A percentile compares a stretch with the other conserved stretches of the same genome.
These are phyloP conservation scores for Acephala macrosclerotiorum DNA, from an alignment of 2,329 filamentous ascomycete genomes.

Conservation along the genomic window DNA sequence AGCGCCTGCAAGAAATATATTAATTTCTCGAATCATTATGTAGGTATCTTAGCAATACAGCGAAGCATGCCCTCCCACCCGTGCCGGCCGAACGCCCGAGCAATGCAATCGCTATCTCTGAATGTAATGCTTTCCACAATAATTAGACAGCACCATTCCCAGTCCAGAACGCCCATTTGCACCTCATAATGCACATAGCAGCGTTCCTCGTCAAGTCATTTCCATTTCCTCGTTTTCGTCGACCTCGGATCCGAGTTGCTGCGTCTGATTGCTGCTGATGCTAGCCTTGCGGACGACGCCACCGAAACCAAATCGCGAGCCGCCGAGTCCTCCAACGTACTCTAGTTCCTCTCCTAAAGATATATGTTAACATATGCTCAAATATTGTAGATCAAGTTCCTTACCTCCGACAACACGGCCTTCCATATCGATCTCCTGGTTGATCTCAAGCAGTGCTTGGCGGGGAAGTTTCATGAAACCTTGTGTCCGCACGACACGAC, in stretches of 20 bases:
- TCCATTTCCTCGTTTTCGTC: conserved; percentile 72
- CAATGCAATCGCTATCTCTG: conserved; percentile 11
- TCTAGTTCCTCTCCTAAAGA: conserved; percentile 44
- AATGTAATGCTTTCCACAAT: background rate
- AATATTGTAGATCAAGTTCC: conserved; percentile 38
- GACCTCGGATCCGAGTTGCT: conserved; percentile 59
- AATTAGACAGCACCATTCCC: background rate
- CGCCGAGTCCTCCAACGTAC: conserved; percentile 57
- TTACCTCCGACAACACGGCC: conserved; percentile 90
- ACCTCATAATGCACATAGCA: conserved; percentile 5
- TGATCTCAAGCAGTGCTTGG: conserved; percentile 84
- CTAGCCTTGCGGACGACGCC: conserved; percentile 63
- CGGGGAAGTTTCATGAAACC: conserved; percentile 85
- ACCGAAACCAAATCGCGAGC: conserved; percentile 55
- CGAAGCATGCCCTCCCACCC: background rate
- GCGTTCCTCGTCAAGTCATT: conserved; percentile 46
- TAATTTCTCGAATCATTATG: background rate
- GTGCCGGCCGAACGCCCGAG: background rate
- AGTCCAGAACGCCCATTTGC: conserved; percentile 2
- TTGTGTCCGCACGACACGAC: conserved; percentile 86
- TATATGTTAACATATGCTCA: conserved; percentile 30
- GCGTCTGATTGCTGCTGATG: conserved; percentile 63
- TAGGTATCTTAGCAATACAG: conserved; percentile 1
- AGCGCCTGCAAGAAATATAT: conserved; percentile 4
- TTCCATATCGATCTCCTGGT: conserved; percentile 91